Evolutionary conservation across 1,284 basidiomycete genomes (phyloP), one percentile per base, ranked within the genome.

Genomic region (Leccinum griseonigrum): DNA sequence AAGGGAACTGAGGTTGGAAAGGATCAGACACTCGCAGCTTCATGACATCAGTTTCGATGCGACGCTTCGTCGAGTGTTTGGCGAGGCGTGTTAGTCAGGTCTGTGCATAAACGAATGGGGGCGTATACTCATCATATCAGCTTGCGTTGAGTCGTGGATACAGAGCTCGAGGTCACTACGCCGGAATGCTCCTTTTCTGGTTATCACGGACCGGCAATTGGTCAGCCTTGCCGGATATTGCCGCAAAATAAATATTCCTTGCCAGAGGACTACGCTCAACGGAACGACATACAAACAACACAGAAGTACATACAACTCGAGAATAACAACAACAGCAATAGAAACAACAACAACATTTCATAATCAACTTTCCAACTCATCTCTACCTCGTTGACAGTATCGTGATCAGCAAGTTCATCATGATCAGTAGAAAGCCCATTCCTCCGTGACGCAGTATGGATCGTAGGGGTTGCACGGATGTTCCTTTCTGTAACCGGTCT

Each of bases 41-140:
- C 95, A 98, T 98, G 61, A 99, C 95, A 83, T 99, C 97, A 58
- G 95, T 98, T 79, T 99, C 97, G 76, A 98, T 97, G 63, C 97
- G 90, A 67, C 97, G 91, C 79, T 95, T 98, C 51, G 87, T 86
- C 63, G 75, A 66, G 75, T 76, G 59, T 69, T 71, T 60, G 59
- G 22, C 40, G 57, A 60, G 36, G 54, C n/a, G 40, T 46, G 63
- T 71, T 58, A 75, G 71, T 60, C 57, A 18, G 43, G 48, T 32
- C 10, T 59, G 62, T 10, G 22, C 8, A 54, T n/a, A 34, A 14
- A 61, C 36, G 38, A 58, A 59, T 3, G 32, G 54, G 18, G 11
- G 46, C 11, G 60, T 54, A 51, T 46, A 79, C 79, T 79, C 62
- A 81, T 81, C 79, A 80, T 79, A 70, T 56, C 62, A 54, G 60